A percentile compares a stretch with the other conserved stretches of the same genome.
phyloP scores from a whole-genome alignment of 345 rosid genomes.

The Linum usitatissimum region DNA sequence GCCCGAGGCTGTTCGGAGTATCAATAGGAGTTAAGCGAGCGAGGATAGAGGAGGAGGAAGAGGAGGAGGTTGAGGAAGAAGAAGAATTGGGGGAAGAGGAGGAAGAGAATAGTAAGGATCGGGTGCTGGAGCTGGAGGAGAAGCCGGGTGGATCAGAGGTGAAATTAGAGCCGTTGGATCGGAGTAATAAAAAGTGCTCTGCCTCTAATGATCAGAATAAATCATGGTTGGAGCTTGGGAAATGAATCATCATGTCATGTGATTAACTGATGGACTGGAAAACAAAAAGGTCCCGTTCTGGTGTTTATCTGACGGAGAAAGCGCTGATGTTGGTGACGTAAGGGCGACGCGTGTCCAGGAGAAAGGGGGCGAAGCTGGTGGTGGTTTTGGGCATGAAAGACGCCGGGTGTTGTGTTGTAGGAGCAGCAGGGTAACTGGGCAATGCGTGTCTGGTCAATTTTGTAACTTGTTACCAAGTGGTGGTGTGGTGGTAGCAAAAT shows the following conservation, averaged over 20 bases:
- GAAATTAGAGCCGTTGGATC: slow-evolving; percentile 56
- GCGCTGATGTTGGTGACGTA: too few relatives aligned
- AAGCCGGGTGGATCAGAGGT: slow-evolving; percentile 25
- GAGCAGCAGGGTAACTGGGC: too few relatives aligned
- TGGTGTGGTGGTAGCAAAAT: too few relatives aligned
- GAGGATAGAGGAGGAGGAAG: slow-evolving; percentile 35
- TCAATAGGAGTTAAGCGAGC: slow-evolving; percentile 65
- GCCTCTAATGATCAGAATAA: neutral
- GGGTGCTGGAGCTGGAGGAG: slow-evolving; percentile 15
- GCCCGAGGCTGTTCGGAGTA: slow-evolving; percentile 75
- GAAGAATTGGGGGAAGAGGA: neutral
- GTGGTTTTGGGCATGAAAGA: too few relatives aligned
- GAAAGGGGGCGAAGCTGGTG: too few relatives aligned
- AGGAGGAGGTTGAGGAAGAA: slow-evolving; percentile 15
- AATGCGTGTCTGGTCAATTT: too few relatives aligned
- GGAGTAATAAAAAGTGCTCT: neutral
- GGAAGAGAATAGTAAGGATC: slow-evolving; percentile 11
- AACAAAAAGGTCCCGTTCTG: too few relatives aligned
- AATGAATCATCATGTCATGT: neutral
- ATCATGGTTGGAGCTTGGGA: neutral
- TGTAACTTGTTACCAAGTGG: too few relatives aligned
- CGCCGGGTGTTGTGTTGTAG: too few relatives aligned
- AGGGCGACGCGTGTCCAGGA: too few relatives aligned
- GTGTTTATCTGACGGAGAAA: too few relatives aligned
- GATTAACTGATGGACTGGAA: neutral